Percentiles rank a stretch among this genome's conserved stretches.
Conservation (phyloP, 2,329 filamentous ascomycete genomes). For the Neurospora sp. region DNA sequence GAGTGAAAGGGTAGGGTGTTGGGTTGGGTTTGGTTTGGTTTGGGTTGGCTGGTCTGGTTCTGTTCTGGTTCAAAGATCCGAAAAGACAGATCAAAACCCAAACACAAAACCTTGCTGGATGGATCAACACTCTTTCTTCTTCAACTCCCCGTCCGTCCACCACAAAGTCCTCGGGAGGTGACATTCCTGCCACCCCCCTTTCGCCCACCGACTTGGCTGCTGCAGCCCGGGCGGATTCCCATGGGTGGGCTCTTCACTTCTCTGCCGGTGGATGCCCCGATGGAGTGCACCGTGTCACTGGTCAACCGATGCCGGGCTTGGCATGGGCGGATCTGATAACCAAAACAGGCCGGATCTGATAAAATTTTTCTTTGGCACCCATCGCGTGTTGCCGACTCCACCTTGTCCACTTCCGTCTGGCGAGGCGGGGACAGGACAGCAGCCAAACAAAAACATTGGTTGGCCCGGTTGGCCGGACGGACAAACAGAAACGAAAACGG, state of each 20-base stretch:
- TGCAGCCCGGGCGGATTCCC: not conserved
- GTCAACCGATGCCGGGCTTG: constrained; percentile 13
- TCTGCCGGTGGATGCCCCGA: not conserved
- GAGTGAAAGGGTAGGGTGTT: not conserved
- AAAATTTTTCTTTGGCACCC: constrained; percentile 3
- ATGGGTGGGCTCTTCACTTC: not conserved
- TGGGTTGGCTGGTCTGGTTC: no score
- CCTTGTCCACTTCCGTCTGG: not conserved
- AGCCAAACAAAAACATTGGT: not conserved
- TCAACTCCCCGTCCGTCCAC: not conserved
- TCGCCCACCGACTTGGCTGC: not conserved
- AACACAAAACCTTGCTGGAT: not conserved
- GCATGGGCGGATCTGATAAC: constrained; percentile 14
- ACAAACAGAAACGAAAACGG: not conserved
- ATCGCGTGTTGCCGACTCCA: not conserved
- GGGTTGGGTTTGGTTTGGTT: not conserved
- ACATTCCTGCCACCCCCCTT: not conserved
- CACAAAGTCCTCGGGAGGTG: not conserved
- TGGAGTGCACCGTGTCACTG: not conserved
- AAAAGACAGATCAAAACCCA: not conserved
- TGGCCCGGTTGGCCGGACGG: not conserved
- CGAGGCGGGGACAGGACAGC: not conserved
- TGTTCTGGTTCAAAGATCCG: not conserved
- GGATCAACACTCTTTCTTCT: not conserved
- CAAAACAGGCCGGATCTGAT: constrained; percentile 12